Evolutionary conservation across 1,284 basidiomycete genomes (phyloP).

Genomic region (Gymnopus androsaceus): DNA sequence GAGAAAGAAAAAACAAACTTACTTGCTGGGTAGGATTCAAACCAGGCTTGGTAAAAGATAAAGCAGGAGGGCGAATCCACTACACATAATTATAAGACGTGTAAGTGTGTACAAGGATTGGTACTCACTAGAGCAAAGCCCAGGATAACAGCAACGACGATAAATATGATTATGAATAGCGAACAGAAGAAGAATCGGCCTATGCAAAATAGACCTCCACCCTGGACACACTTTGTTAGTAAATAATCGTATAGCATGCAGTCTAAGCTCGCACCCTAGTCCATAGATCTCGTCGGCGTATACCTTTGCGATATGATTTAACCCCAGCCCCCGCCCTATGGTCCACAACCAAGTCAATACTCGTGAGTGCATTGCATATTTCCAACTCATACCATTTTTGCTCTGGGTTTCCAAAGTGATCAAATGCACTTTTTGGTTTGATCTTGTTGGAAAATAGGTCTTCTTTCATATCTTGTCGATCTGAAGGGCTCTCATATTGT

Average conservation of each 20-base stretch:
- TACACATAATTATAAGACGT: neutral
- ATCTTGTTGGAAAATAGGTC: neutral
- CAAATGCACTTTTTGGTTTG: neutral
- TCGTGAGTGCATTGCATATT: neutral
- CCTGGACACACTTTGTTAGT: neutral
- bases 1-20: neutral
- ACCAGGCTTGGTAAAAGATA: neutral
- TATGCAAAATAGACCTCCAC: neutral
- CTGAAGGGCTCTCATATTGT: neutral
- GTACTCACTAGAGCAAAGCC: conserved; percentile 1
- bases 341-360: neutral
- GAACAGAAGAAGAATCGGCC: conserved; percentile 10
- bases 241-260: neutral
- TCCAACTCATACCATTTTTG: neutral
- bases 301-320: conserved; percentile 1
- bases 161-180: neutral
- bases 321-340: neutral
- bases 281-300: neutral
- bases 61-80: conserved; percentile 2
- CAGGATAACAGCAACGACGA: neutral
- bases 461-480: neutral
- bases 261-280: neutral
- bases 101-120: neutral
- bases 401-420: neutral
- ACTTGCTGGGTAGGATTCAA: neutral